Conservation (phyloP, 2,329 filamentous ascomycete species). For the Cladophialophora exuberans region DNA sequence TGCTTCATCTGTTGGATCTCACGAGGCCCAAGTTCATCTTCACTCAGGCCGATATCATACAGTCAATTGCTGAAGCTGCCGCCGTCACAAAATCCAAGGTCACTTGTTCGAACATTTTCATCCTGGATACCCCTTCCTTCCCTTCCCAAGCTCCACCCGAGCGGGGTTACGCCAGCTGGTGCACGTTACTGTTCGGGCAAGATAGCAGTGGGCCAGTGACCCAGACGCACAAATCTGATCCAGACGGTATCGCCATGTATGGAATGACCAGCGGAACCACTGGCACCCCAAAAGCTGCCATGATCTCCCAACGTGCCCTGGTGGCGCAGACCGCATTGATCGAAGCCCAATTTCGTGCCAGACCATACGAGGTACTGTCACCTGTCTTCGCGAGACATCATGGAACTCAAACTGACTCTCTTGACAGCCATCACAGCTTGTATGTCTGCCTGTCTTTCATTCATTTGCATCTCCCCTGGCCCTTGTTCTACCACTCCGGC, state of each 20-base stretch:
- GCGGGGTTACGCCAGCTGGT: constrained; percentile 15
- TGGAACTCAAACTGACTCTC: constrained; percentile 22
- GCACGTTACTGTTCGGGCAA: constrained; percentile 43
- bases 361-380: constrained; percentile 25
- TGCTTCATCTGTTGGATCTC: constrained; percentile 50
- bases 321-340: constrained; percentile 30
- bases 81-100: constrained; percentile 36
- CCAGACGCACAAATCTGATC: constrained; percentile 43
- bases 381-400: background rate
- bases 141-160: background rate
- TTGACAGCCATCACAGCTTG: constrained; percentile 46
- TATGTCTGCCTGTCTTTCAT: constrained; percentile 59
- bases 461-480: constrained; percentile 53
- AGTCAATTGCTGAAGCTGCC: constrained; percentile 42
- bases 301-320: constrained; percentile 55
- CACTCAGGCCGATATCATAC: constrained; percentile 44
- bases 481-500: constrained; percentile 50
- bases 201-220: constrained; percentile 48
- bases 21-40: constrained; percentile 53
- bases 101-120: constrained; percentile 39
- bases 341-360: constrained; percentile 23
- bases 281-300: constrained; percentile 62
- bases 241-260: constrained; percentile 45
- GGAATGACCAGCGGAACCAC: constrained; percentile 63
- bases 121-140: constrained; percentile 1